Evolutionary conservation across 1,139 yeast species (phyloP), one percentile per base, ranked within the genome.

Genomic region (Pneumocystis jirovecii): DNA sequence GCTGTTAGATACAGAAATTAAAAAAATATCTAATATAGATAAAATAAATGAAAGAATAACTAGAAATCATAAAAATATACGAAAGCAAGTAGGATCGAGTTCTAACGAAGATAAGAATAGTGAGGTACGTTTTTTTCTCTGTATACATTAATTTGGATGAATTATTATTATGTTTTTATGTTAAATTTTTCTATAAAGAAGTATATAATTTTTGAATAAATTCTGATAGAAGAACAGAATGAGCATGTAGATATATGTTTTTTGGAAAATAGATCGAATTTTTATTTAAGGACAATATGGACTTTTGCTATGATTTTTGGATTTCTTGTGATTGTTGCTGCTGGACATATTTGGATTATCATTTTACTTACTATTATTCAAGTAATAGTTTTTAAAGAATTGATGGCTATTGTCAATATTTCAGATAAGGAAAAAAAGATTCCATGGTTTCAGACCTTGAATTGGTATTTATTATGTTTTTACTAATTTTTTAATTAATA

Each of bases 341-440:
- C 93, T 3, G 99, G 99, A 42, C 97, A 91, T 74, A 78, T 87
- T 64, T 85, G 91, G 78, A 82, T 91, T 68, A 87, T 91, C 68
- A 75, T 82, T 4, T 77, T 89, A 68, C 89, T 93, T 61, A 79
- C 87, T 61, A 72, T 85, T 17, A 82, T 89, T 68, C 96, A 93
- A 76, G 80, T 89, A 59, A 81, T 90, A 68, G 88, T 95, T 5
- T 93, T 89, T 76, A 89, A 85, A 73, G 99, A 93, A 76, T 89
- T 95, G 73, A 91, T 95, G 70, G 84, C 86, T 63, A 72, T 79
- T 60, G 89, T 96, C 68, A 86, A 96, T 12, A 90, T 85, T 70
- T 90, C 96, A 1, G 90, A 96, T 1, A 82, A 89, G 71, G 90
- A 87, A 71, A 87, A 87, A 75, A 85, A 86, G 67, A 78, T 93